These are phyloP conservation scores for Lithospermum erythrorhizon DNA, from an alignment of 257 asterid species.

Conservation along the genomic window DNA sequence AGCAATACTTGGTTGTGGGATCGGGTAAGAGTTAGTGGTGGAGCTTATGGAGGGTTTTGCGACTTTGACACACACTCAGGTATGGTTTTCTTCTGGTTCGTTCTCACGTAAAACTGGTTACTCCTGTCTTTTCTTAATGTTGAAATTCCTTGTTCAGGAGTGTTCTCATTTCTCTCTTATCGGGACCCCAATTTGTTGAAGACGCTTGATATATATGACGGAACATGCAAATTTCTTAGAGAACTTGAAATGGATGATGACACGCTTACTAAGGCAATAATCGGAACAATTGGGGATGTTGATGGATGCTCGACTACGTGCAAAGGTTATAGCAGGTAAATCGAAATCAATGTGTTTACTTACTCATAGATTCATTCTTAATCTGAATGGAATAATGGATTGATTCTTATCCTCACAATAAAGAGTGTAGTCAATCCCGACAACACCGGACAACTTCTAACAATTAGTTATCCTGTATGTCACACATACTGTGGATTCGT, in stretches of 20 bases:
- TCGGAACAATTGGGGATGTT: slow-evolving; percentile 94
- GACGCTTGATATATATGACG: slow-evolving; percentile 85
- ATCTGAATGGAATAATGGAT: background rate
- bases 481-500: no score
- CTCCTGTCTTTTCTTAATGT: slow-evolving; percentile 12
- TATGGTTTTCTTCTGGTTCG: slow-evolving; percentile 13
- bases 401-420: background rate
- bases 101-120: slow-evolving; percentile 3
- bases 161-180: slow-evolving; percentile 83
- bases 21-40: slow-evolving; percentile 98
- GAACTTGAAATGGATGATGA: slow-evolving; percentile 84
- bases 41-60: slow-evolving; percentile 99
- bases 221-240: slow-evolving; percentile 71
- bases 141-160: slow-evolving; percentile 45
- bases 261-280: slow-evolving; percentile 90
- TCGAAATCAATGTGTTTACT: background rate
- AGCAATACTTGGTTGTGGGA: slow-evolving; percentile 97
- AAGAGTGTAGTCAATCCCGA: no score
- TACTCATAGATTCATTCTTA: no score
- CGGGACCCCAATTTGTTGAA: slow-evolving; percentile 95
- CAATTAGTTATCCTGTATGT: no score
- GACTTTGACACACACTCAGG: slow-evolving; percentile 96
- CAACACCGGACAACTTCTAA: no score
- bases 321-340: slow-evolving; percentile 95
- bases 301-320: slow-evolving; percentile 95